Percentiles rank a stretch among this genome's conserved stretches.
These are phyloP conservation scores for Eudorina sp. DNA, from an alignment of 139 green algal species.

Conservation along the genomic window DNA sequence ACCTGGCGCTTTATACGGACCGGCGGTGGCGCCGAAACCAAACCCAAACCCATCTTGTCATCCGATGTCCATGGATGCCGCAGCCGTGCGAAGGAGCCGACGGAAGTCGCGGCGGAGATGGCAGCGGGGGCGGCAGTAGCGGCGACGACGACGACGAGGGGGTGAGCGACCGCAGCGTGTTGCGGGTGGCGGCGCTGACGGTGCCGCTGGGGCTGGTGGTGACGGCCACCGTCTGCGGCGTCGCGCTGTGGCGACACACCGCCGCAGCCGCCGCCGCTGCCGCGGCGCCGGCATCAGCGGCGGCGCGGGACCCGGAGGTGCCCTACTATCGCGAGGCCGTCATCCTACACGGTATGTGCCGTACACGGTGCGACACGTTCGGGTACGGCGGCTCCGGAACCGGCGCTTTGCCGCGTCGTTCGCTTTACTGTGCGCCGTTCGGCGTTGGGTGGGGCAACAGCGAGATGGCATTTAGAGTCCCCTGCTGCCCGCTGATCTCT, in stretches of 20 bases:
- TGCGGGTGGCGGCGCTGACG: slow-evolving; percentile 60
- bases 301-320: background rate
- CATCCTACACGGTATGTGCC: slow-evolving; percentile 66
- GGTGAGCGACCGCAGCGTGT: slow-evolving; percentile 46
- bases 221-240: slow-evolving; percentile 54
- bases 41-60: too few relatives aligned
- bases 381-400: too few relatives aligned
- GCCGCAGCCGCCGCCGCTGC: background rate
- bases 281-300: background rate
- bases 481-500: too few relatives aligned
- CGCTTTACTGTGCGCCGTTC: too few relatives aligned
- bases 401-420: too few relatives aligned
- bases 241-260: slow-evolving; percentile 51
- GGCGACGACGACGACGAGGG: background rate
- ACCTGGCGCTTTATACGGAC: too few relatives aligned
- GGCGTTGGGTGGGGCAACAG: too few relatives aligned
- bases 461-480: too few relatives aligned
- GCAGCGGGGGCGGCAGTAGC: background rate
- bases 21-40: background rate
- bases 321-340: slow-evolving; percentile 67
- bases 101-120: too few relatives aligned
- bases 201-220: slow-evolving; percentile 70
- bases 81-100: too few relatives aligned
- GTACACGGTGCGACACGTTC: too few relatives aligned
- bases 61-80: too few relatives aligned